These are phyloP conservation scores for Cubamyces sp. DNA, from an alignment of 768 basidiomycete genomes.

Conservation along the genomic window DNA sequence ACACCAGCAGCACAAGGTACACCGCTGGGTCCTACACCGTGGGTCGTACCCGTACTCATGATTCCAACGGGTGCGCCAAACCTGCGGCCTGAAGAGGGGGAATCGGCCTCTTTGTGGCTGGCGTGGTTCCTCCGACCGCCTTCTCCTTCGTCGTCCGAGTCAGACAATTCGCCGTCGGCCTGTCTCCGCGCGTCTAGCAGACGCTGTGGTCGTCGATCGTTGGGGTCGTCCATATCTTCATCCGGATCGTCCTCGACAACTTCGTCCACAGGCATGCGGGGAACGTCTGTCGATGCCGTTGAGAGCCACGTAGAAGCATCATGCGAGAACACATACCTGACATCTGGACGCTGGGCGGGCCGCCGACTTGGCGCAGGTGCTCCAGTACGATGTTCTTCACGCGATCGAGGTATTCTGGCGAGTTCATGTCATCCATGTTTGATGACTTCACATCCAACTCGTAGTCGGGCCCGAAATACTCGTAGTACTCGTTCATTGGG, in stretches of 20 bases:
- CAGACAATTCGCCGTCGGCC: conserved; percentile 87
- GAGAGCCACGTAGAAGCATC: background rate
- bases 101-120: conserved; percentile 56
- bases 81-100: conserved; percentile 40
- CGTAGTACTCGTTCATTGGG: conserved; percentile 98
- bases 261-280: conserved; percentile 81
- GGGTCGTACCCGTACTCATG: conserved; percentile 66
- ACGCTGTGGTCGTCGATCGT: conserved; percentile 75
- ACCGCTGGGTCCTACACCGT: conserved; percentile 78
- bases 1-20: conserved; percentile 41
- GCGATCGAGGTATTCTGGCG: conserved; percentile 89
- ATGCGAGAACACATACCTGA: conserved; percentile 53
- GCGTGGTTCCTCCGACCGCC: conserved; percentile 78
- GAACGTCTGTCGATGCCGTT: conserved; percentile 62
- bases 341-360: conserved; percentile 94
- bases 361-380: conserved; percentile 81
- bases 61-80: conserved; percentile 76
- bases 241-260: conserved; percentile 83
- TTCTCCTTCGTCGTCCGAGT: conserved; percentile 97
- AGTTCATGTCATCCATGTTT: conserved; percentile 96
- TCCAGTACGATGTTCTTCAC: conserved; percentile 92
- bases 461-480: conserved; percentile 98
- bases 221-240: conserved; percentile 78
- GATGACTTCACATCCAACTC: conserved; percentile 92
- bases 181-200: conserved; percentile 83